phyloP scores from a whole-genome alignment of 2,329 filamentous ascomycete genomes.

The Cladosporium austrohemisphaericum region DNA sequence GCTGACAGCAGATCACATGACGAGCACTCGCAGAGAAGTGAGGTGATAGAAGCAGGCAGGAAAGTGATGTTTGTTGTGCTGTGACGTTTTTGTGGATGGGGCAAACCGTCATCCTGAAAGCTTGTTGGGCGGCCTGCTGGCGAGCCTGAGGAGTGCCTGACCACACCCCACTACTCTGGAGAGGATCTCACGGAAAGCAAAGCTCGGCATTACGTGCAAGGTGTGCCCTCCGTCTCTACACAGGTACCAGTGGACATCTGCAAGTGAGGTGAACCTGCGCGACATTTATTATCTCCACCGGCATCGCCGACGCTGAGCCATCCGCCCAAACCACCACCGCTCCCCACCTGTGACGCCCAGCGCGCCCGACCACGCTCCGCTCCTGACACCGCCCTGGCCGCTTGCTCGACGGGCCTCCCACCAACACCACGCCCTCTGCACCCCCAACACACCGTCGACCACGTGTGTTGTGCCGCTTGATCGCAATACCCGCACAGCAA shows the following conservation, averaged over 20 bases:
- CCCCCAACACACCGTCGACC: neutral
- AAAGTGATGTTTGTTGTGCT: neutral
- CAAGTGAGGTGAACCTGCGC: no score
- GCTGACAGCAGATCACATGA: no score
- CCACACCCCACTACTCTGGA: no score
- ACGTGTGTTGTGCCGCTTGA: conserved; percentile 4
- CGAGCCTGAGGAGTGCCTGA: neutral
- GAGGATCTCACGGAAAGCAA: no score
- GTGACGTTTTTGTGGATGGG: neutral
- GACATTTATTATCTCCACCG: no score
- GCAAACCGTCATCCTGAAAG: neutral
- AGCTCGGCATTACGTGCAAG: no score
- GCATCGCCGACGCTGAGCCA: neutral
- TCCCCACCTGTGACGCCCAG: neutral
- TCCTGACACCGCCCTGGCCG: conserved; percentile 13
- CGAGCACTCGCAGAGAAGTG: no score
- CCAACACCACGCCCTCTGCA: neutral
- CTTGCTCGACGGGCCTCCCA: neutral
- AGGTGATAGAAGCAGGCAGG: no score
- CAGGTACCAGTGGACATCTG: no score
- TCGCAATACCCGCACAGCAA: neutral
- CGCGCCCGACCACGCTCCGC: conserved; percentile 8
- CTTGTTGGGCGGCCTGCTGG: neutral
- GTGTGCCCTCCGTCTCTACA: no score
- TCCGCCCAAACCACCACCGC: neutral